A percentile compares a stretch with the other conserved stretches of the same genome.
Conservation (phyloP, 345 rosid species). For the Acer negundo region DNA sequence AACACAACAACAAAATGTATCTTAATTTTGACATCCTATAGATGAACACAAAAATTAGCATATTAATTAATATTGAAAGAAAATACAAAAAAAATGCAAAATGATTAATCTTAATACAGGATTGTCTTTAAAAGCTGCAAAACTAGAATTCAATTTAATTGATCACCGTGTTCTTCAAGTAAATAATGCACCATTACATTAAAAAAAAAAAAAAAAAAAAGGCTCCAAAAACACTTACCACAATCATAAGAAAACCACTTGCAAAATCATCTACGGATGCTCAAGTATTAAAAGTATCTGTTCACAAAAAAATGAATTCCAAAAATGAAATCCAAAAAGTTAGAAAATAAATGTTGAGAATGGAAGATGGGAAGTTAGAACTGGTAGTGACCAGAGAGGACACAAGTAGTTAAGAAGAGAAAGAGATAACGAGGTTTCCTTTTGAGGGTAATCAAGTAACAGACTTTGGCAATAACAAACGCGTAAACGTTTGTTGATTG, state of each 20-base stretch:
- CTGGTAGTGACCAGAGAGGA: conserved; percentile 1
- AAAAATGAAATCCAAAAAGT: too few relatives aligned
- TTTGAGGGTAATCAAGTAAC: background rate
- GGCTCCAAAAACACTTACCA: background rate
- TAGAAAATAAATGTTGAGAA: background rate
- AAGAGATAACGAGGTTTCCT: too few relatives aligned
- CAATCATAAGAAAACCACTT: background rate
- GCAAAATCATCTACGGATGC: background rate
- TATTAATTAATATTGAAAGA: too few relatives aligned
- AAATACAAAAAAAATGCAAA: background rate
- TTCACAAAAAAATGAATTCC: background rate
- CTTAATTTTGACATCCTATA: background rate
- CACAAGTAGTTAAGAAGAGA: conserved; percentile 23
- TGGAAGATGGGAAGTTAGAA: background rate
- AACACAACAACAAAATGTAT: background rate
- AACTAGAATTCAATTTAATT: too few relatives aligned
- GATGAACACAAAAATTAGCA: too few relatives aligned
- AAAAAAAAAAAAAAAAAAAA: background rate
- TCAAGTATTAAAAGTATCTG: background rate
- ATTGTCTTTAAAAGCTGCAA: too few relatives aligned
- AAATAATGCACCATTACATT: background rate
- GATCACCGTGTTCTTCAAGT: too few relatives aligned
- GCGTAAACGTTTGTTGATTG: background rate
- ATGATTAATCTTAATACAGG: background rate
- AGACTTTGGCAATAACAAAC: conserved; percentile 2